phyloP scores from a whole-genome alignment of 2,329 filamentous ascomycete species.

The Arthroderma uncinatum region DNA sequence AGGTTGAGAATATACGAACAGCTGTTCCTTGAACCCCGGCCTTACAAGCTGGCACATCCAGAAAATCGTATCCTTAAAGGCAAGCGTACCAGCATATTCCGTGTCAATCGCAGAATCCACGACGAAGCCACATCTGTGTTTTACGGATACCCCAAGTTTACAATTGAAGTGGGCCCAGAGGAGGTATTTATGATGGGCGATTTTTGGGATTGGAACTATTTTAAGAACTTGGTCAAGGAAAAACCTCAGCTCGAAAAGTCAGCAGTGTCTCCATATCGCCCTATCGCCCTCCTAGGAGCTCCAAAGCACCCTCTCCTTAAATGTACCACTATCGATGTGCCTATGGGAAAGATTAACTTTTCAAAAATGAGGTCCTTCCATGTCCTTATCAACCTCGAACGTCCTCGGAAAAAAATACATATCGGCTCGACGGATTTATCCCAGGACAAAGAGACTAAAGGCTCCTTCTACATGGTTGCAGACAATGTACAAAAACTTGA shows the following conservation, averaged over 20 bases:
- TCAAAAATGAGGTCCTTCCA: constrained; percentile 1
- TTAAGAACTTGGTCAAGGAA: neutral
- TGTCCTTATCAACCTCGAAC: neutral
- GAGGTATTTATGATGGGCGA: neutral
- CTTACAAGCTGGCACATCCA: neutral
- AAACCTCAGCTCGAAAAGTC: neutral
- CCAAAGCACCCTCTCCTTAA: neutral
- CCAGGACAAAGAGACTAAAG: neutral
- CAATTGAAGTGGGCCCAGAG: neutral
- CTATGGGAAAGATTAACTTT: neutral
- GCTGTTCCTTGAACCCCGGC: neutral
- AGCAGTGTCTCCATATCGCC: neutral
- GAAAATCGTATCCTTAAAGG: neutral
- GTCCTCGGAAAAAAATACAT: neutral
- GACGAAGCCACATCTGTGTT: neutral
- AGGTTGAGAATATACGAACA: neutral
- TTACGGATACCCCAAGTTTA: neutral
- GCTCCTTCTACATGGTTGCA: neutral
- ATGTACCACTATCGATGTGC: neutral
- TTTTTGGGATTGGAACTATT: neutral
- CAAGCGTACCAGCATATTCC: neutral
- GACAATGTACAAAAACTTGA: neutral
- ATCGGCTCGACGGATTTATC: neutral
- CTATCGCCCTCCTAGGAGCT: neutral
- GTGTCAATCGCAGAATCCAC: neutral